Base-by-base conservation (phyloP, 768 basidiomycete species). In the Naematelia aurantialba region DNA sequence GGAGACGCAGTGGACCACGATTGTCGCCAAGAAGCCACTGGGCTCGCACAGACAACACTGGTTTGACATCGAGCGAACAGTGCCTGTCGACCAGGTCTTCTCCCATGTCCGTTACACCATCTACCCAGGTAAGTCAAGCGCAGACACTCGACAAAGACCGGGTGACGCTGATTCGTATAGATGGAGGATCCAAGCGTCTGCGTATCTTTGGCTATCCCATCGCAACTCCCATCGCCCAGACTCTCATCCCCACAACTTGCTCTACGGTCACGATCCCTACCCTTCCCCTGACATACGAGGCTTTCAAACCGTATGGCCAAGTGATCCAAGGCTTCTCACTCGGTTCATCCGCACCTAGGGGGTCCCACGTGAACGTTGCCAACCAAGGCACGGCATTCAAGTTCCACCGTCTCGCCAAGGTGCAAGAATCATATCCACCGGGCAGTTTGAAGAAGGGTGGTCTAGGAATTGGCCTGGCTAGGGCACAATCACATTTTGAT, bases 111-210 rank as follows among this genome's bases (percentile, higher is more conserved):
- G 86, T 66, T 79, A 96, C 59, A 90, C 88, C 19, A 94, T 96
- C 67, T 84, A 88, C 74, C 96, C 96, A 1, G 80, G 80, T 80
- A 24, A 64, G 79, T 63, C 5, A 49, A 21, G 3, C 19, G 13
- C 31, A 29, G 30, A 21, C 24, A 39, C 42, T 22, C 8, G 8
- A 4, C 8, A 50, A 0, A 14, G 13, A 14, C 34, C 49, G 10
- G 25, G 8, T 39, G 3, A n/a, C 44, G 13, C 2, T 54, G 30
- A 45, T 56, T 19, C 8, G 46, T 14, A 10, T 54, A 80, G 94
- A 99, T 70, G 96, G 96, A 45, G 96, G 96, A 24, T 79, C 97
- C 72, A 98, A 98, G 79, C 84, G 96, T 22, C 81, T 99, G n/a
- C 84, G 96, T 59, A 77, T 96, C 50, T 80, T 85, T 64, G 91